These are phyloP conservation scores for Tolypocladium ophioglossoides DNA, from an alignment of 2,329 filamentous ascomycete species.

Conservation along the genomic window DNA sequence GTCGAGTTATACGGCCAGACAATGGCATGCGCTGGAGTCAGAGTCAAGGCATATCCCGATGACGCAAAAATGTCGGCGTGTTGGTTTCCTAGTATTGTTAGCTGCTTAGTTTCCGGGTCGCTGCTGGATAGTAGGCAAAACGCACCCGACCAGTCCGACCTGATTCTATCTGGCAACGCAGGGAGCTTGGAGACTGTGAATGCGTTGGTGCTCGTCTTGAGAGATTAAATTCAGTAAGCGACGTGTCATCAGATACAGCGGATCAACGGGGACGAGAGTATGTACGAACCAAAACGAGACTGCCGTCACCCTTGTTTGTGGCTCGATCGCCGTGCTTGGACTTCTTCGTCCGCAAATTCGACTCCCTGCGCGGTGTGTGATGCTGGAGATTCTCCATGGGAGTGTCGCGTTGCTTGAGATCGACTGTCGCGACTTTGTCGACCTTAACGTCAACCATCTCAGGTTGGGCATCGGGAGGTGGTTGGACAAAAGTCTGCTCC, in stretches of 20 bases:
- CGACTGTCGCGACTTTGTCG: conserved; percentile 34
- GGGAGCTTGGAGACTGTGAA: conserved; percentile 81
- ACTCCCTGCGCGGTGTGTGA: conserved; percentile 36
- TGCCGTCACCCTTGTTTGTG: conserved; percentile 54
- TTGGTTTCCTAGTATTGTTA: conserved; percentile 39
- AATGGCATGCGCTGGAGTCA: conserved; percentile 73
- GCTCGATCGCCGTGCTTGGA: conserved; percentile 50
- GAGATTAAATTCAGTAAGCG: conserved; percentile 7
- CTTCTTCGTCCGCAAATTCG: conserved; percentile 52
- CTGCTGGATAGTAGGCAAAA: conserved; percentile 3
- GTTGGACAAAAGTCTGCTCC: conserved; percentile 44
- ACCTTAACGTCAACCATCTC: conserved; percentile 48
- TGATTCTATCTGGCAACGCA: conserved; percentile 68
- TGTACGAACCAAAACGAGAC: conserved; percentile 50
- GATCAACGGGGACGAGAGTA: conserved; percentile 1
- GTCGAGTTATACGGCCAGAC: conserved; percentile 81
- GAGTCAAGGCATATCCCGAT: conserved; percentile 64
- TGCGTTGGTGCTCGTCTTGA: conserved; percentile 69
- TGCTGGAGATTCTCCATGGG: conserved; percentile 28
- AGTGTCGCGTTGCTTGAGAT: conserved; percentile 30
- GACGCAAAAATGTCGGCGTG: conserved; percentile 55
- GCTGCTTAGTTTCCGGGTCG: background rate
- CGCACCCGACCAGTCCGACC: conserved; percentile 55
- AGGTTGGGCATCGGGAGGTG: conserved; percentile 30
- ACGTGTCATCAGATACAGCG: conserved; percentile 9